Evolutionary conservation across 1,284 basidiomycete genomes (phyloP).

Genomic region (Boletus semigastroideus): DNA sequence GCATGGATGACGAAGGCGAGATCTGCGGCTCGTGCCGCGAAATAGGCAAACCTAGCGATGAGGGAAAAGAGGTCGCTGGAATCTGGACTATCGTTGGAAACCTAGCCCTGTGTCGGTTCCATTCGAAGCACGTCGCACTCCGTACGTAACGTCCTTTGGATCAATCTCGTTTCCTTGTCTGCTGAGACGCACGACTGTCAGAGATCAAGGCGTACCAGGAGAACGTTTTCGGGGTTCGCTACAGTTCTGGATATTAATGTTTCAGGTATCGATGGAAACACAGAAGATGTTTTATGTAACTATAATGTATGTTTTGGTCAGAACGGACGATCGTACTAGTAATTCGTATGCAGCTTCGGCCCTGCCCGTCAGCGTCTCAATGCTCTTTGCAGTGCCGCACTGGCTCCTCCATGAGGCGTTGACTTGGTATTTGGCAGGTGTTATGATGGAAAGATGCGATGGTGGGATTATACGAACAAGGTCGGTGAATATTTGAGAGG

Average conservation of each 20-base stretch:
- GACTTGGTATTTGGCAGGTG: no score
- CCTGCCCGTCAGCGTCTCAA: no score
- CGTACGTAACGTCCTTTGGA: conserved; percentile 28
- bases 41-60: conserved; percentile 45
- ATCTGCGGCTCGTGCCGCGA: conserved; percentile 48
- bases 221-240: conserved; percentile 47
- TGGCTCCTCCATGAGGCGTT: no score
- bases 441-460: no score
- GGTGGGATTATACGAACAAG: no score
- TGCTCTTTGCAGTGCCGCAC: no score
- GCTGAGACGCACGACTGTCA: conserved; percentile 41
- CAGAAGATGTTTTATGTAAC: background rate
- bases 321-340: no score
- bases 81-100: conserved; percentile 45
- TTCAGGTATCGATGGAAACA: no score
- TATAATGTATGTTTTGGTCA: no score
- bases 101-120: conserved; percentile 37
- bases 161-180: no score
- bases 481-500: no score
- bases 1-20: conserved; percentile 65
- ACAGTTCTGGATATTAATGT: conserved; percentile 14
- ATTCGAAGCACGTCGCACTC: conserved; percentile 41
- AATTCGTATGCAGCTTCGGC: no score
- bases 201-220: conserved; percentile 64
- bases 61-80: conserved; percentile 39